Base-by-base conservation (phyloP, 2,329 filamentous ascomycete species). In the Cladobotryum protrusum region DNA sequence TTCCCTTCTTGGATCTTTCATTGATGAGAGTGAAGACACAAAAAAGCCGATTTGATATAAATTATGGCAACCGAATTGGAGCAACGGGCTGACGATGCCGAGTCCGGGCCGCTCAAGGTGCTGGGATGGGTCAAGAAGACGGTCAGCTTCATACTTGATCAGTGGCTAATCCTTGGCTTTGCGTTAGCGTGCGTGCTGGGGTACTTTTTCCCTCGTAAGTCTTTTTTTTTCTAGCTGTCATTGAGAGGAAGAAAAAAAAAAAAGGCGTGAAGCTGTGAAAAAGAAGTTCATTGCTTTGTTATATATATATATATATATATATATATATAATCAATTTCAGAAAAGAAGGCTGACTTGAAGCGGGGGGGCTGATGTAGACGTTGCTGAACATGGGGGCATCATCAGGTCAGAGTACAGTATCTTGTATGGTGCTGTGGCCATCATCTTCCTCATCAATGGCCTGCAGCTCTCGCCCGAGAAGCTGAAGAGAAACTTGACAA, bases 381-480 rank as follows among this genome's bases (percentile, higher is more conserved):
- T 79, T 50, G 75, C 76, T 39, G 69, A 71, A 15, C 68, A 70
- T 45, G 73, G 74, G 34, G 74, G 75, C 6, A 61, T 67, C 42
- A 76, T 73, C 65, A 78, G 65, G 67, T 83, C 67, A 58, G 79
- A 70, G 66, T 78, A 68, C 70, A 81, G 59, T 69, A 78, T 87
- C 48, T 73, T 87, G 29, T 89, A 89, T 62, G 82, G 84, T 32
- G 81, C 77, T 17, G 82, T 89, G 29, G 80, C 76, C 15, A 67
- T 87, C 58, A 86, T 88, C 58, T 89, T 89, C 64, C 71, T 88
- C 50, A 75, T 87, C 56, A 87, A 83, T 49, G 85, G 85, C 3
- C 75, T 87, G 57, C 86, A 85, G 46, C 77, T 89, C 15, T 75
- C 83, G 7, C 81, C 79, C 0, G 71, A 74, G 33, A 80, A 86